phyloP scores from a whole-genome alignment of 305 asterid genomes.

The Euphrasia arctica region DNA sequence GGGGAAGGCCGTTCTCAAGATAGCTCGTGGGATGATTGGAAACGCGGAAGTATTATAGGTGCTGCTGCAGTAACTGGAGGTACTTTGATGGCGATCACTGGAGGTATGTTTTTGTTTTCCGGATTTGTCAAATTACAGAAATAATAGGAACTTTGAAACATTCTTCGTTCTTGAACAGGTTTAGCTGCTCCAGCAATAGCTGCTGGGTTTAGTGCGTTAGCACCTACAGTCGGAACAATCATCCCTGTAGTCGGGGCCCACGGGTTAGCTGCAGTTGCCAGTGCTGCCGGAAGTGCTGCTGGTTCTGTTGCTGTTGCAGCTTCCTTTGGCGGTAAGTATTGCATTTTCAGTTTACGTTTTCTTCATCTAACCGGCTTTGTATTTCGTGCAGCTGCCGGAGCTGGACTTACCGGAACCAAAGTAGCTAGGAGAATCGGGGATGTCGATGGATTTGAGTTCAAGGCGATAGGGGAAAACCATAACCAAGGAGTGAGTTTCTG shows the following conservation, averaged over 20 bases:
- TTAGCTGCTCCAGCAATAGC: constrained; percentile 96
- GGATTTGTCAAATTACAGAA: background rate
- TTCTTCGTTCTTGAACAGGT: constrained; percentile 37
- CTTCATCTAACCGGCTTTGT: constrained; percentile 23
- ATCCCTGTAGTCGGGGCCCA: constrained; percentile 84
- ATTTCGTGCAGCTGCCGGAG: constrained; percentile 76
- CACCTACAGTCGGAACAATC: constrained; percentile 78
- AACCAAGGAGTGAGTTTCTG: constrained; percentile 77
- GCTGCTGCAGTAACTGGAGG: constrained; percentile 97
- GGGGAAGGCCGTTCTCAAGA: constrained; percentile 42
- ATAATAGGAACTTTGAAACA: background rate
- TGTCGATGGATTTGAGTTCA: constrained; percentile 86
- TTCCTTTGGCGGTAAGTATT: constrained; percentile 73
- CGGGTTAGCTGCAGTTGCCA: constrained; percentile 87
- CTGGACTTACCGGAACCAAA: constrained; percentile 88
- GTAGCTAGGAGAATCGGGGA: constrained; percentile 89
- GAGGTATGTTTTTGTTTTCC: constrained; percentile 45
- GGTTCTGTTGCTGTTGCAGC: constrained; percentile 97
- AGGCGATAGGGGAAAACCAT: constrained; percentile 72
- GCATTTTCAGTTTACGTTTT: constrained; percentile 14
- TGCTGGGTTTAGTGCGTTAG: constrained; percentile 83
- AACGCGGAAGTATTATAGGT: constrained; percentile 83
- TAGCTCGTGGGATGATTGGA: constrained; percentile 76
- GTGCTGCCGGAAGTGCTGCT: constrained; percentile 88
- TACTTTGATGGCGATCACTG: constrained; percentile 86